Evolutionary conservation across 2,329 filamentous ascomycete species (phyloP).

Genomic region (Fulvia fulva): DNA sequence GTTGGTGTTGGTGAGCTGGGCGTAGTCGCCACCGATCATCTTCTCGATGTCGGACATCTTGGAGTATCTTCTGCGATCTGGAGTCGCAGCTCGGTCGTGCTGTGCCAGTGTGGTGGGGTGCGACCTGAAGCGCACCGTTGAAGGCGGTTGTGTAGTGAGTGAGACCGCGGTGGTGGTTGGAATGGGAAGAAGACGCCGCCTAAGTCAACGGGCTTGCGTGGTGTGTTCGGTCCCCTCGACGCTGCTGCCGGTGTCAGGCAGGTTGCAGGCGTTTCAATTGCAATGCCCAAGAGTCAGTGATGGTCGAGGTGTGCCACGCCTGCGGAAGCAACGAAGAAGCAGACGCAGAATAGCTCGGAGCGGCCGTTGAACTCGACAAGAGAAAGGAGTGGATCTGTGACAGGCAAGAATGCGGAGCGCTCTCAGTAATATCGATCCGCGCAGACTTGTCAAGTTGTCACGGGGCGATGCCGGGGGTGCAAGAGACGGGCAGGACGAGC

Average conservation of each 20-base stretch:
- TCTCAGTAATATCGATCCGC: neutral
- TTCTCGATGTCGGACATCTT: slow-evolving; percentile 48
- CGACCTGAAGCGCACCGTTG: neutral
- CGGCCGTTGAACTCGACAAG: neutral
- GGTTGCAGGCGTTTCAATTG: neutral
- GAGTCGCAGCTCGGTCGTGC: slow-evolving; percentile 20
- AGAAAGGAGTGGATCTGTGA: neutral
- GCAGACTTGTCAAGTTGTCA: neutral
- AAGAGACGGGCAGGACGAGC: neutral
- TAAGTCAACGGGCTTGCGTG: neutral
- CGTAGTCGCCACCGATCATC: slow-evolving; percentile 41
- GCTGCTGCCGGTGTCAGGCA: neutral
- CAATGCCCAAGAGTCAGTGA: neutral
- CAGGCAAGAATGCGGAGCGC: neutral
- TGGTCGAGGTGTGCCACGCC: neutral
- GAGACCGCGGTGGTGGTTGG: neutral
- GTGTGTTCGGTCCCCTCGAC: neutral
- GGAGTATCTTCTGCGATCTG: slow-evolving; percentile 32
- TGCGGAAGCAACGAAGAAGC: neutral
- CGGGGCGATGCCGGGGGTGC: neutral
- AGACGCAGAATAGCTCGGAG: neutral
- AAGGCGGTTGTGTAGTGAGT: neutral
- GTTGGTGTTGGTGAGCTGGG: slow-evolving; percentile 59
- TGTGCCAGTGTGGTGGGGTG: slow-evolving; percentile 22
- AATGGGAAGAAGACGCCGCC: neutral